Base-by-base conservation (phyloP, 768 basidiomycete genomes). In the Lactifluus hygrophoroides region DNA sequence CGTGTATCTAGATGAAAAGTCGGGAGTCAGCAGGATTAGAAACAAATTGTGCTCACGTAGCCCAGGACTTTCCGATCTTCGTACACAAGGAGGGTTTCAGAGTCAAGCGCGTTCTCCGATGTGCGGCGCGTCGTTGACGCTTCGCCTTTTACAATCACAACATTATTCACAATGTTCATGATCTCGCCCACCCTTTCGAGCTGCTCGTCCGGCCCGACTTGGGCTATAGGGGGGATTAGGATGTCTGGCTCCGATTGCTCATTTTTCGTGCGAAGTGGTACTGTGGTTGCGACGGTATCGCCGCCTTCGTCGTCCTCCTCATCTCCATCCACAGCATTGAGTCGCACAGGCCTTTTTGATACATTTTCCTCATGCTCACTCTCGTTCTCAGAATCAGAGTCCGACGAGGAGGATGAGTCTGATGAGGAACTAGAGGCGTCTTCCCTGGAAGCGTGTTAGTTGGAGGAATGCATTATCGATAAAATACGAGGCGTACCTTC, bases 61-160 rank as follows among this genome's bases (percentile, higher is more conserved):
- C 95, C 95, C 66, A 97, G 69, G n/a, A 95, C 91, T 62, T 81
- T 84, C 51, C 91, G 76, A 70, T 98, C 93, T 21, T 85, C 84
- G 68, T 93, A 93, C 40, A 95, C 92, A 37, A 98, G 80, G 21
- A 97, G 73, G 27, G 92, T 94, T 30, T 94, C 95, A 45, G 83
- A 85, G 70, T 97, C 94, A 42, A 98, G 76, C 40, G 89, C 83
- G 34, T 76, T 77, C 61, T 83, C 80, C 51, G 79, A 81, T 2
- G 77, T 77, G 50, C 77, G 73, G 56, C 73, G 74, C 5, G 72
- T 66, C 54, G 69, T 63, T 17, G 77, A 77, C 0, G 78, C 69
- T 13, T 77, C 63, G 23, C 90, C 92, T 60, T 77, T 82, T 46
- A 95, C 76, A 54, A 94, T 86, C 49, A 84, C 88, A 32, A 84